phyloP scores from a whole-genome alignment of 768 basidiomycete species.

The Kwoniella sp. region DNA sequence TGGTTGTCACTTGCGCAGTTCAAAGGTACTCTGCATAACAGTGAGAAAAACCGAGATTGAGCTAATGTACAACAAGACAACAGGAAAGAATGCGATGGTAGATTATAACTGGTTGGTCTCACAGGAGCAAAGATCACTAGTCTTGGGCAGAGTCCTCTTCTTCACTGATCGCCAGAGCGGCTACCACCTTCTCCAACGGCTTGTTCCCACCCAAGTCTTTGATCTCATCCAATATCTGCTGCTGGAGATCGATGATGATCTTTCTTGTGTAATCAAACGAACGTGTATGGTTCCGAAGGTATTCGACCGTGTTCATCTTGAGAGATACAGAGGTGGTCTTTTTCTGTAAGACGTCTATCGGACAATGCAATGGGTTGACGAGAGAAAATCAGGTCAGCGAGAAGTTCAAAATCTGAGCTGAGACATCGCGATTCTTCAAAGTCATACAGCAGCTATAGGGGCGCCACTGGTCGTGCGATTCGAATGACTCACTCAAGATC shows the following conservation, averaged over 20 bases:
- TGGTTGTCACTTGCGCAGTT: too few relatives aligned
- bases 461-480: background rate
- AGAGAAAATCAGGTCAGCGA: constrained; percentile 1
- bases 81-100: too few relatives aligned
- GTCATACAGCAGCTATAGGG: too few relatives aligned
- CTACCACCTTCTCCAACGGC: constrained; percentile 57
- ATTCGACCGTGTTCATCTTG: constrained; percentile 77
- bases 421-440: background rate
- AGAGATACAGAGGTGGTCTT: constrained; percentile 77
- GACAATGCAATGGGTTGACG: background rate
- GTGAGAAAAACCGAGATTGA: too few relatives aligned
- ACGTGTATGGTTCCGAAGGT: constrained; percentile 72
- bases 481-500: constrained; percentile 78
- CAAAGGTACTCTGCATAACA: too few relatives aligned
- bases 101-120: too few relatives aligned
- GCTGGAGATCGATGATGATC: constrained; percentile 70
- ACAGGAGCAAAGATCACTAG: too few relatives aligned
- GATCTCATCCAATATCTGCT: constrained; percentile 71
- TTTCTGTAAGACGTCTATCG: constrained; percentile 82
- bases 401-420: background rate
- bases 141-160: background rate
- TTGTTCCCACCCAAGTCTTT: constrained; percentile 74
- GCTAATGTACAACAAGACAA: too few relatives aligned
- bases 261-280: constrained; percentile 84
- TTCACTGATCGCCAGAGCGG: constrained; percentile 9